Evolutionary conservation across 1,284 basidiomycete genomes (phyloP).

Genomic region (Pseudozyma hubeiensis): DNA sequence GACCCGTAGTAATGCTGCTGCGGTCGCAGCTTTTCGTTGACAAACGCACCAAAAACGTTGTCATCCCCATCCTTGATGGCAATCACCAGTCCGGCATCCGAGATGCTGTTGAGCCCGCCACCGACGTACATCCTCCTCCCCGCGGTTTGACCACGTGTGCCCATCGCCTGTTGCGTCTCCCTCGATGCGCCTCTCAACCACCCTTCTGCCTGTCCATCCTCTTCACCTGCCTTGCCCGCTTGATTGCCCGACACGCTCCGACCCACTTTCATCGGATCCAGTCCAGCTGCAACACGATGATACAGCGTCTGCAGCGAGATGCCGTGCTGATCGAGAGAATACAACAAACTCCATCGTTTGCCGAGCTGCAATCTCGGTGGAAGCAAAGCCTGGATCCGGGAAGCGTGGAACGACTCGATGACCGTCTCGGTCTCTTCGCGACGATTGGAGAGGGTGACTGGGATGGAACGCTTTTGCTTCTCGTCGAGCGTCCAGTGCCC

Average conservation of each 20-base stretch:
- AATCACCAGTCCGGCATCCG: conserved; percentile 61
- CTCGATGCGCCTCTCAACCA: conserved; percentile 60
- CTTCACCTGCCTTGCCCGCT: neutral
- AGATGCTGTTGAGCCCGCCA: conserved; percentile 44
- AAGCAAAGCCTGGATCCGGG: conserved; percentile 69
- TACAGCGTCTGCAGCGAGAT: conserved; percentile 86
- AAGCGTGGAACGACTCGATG: conserved; percentile 56
- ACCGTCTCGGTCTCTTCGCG: conserved; percentile 59
- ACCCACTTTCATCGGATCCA: conserved; percentile 30
- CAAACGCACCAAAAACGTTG: conserved; percentile 66
- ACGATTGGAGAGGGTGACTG: conserved; percentile 55
- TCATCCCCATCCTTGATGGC: conserved; percentile 60
- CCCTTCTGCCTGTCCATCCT: conserved; percentile 30
- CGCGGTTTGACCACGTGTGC: conserved; percentile 11
- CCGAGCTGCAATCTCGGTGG: conserved; percentile 84
- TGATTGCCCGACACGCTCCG: conserved; percentile 12
- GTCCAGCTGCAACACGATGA: conserved; percentile 48
- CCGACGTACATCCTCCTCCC: conserved; percentile 33
- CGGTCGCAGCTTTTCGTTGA: conserved; percentile 62
- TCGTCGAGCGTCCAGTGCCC: conserved; percentile 61
- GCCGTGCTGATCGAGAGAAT: conserved; percentile 94
- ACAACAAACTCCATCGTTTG: conserved; percentile 84
- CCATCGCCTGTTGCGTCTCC: conserved; percentile 50
- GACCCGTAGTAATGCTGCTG: conserved; percentile 64
- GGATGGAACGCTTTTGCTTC: conserved; percentile 36